phyloP scores from a whole-genome alignment of 2,329 filamentous ascomycete genomes.

The Thermomyces lanuginosus region DNA sequence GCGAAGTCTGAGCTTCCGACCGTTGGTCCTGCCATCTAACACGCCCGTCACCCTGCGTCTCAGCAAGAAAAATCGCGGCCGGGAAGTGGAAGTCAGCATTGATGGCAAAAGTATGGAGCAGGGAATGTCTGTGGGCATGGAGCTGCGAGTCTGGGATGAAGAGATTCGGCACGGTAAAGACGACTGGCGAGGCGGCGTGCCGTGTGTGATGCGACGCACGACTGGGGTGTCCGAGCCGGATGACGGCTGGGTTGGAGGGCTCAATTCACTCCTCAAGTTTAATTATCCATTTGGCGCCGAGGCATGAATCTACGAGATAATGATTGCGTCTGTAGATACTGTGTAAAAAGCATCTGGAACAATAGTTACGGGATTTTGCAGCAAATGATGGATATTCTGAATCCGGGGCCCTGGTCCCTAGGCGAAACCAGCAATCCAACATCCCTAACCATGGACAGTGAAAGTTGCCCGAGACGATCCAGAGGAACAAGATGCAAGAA shows the following conservation, averaged over 20 bases:
- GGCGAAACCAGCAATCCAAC: no score
- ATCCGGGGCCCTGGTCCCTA: no score
- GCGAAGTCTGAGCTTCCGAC: conserved; percentile 78
- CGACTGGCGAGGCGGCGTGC: conserved; percentile 62
- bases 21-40: conserved; percentile 72
- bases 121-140: conserved; percentile 57
- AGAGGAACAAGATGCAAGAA: no score
- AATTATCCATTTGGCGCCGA: conserved; percentile 86
- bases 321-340: no score
- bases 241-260: conserved; percentile 88
- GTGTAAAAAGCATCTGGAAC: no score
- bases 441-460: no score
- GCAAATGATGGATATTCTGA: no score
- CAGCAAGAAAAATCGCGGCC: conserved; percentile 61
- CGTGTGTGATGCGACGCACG: conserved; percentile 63
- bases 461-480: no score
- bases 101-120: conserved; percentile 53
- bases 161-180: conserved; percentile 42
- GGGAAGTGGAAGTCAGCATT: conserved; percentile 63
- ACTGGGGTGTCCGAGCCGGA: conserved; percentile 41
- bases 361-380: no score
- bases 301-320: no score
- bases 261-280: conserved; percentile 90
- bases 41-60: conserved; percentile 69
- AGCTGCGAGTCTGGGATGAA: conserved; percentile 80